phyloP scores from a whole-genome alignment of 1,284 basidiomycete genomes.

The Ceratobasidium sp. region DNA sequence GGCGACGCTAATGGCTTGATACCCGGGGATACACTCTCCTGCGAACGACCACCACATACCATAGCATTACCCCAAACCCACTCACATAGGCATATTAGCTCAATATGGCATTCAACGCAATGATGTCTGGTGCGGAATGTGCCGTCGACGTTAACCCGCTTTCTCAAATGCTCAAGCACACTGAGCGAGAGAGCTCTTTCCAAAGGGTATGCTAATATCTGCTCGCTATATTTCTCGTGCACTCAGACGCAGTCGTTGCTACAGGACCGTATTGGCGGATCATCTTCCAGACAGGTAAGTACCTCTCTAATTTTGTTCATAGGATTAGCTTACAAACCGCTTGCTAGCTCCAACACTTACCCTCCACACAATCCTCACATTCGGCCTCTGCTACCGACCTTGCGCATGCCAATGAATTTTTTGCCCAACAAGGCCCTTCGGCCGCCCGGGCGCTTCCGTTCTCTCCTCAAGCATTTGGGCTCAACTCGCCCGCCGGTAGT shows the following conservation, averaged over 20 bases:
- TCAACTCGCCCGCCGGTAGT: conserved; percentile 54
- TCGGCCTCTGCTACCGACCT: conserved; percentile 70
- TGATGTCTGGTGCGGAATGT: conserved; percentile 93
- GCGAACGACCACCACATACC: conserved; percentile 17
- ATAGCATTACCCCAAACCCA: background rate
- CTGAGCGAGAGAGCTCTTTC: conserved; percentile 88
- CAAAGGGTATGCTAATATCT: conserved; percentile 68
- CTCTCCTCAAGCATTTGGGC: conserved; percentile 53
- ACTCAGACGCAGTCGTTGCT: conserved; percentile 5
- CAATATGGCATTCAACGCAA: conserved; percentile 57
- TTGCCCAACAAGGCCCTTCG: conserved; percentile 58
- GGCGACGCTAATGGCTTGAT: conserved; percentile 33
- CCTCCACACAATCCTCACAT: conserved; percentile 60
- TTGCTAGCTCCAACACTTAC: conserved; percentile 75
- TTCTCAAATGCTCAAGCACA: conserved; percentile 90
- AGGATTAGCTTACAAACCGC: conserved; percentile 2
- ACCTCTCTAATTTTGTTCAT: background rate
- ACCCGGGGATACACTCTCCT: conserved; percentile 21
- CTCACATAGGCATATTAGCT: background rate
- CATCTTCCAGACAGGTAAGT: conserved; percentile 73
- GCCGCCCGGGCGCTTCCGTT: conserved; percentile 52
- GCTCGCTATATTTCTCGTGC: conserved; percentile 25
- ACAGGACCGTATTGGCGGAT: conserved; percentile 73
- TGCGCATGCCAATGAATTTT: conserved; percentile 81
- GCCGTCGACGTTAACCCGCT: conserved; percentile 87